These are phyloP conservation scores for Xylariales sp. DNA, from an alignment of 2,329 filamentous ascomycete species.

Conservation along the genomic window DNA sequence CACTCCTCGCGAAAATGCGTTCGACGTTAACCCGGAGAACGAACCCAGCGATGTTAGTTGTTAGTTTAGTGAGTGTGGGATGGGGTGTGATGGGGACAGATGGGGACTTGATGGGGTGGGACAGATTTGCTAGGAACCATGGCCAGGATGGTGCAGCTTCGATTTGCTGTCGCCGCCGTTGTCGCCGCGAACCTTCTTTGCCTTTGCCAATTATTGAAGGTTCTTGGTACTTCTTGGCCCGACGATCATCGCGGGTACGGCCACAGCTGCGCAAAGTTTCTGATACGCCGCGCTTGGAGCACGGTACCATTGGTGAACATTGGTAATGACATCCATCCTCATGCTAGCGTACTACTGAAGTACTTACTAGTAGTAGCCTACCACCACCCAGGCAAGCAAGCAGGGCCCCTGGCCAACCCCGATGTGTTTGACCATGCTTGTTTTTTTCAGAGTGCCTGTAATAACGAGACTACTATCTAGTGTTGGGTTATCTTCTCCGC, in stretches of 20 bases:
- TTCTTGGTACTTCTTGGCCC: constrained; percentile 36
- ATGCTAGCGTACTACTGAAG: neutral
- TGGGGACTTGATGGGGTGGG: constrained; percentile 17
- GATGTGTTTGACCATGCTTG: constrained; percentile 22
- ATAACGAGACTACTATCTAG: constrained; percentile 22
- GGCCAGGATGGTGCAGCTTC: constrained; percentile 32
- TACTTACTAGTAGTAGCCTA: neutral
- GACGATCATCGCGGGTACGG: constrained; percentile 24
- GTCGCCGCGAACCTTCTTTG: constrained; percentile 24
- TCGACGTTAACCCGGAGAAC: constrained; percentile 9
- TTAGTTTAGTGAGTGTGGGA: constrained; percentile 33
- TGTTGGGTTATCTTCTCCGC: constrained; percentile 33
- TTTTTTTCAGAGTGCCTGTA: constrained; percentile 26
- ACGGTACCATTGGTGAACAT: constrained; percentile 20
- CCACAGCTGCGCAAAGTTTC: constrained; percentile 23
- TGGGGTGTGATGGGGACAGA: constrained; percentile 23
- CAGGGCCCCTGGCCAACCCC: constrained; percentile 28
- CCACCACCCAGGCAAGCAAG: constrained; percentile 5
- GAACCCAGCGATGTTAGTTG: constrained; percentile 19
- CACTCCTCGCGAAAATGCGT: constrained; percentile 2
- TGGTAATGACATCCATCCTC: constrained; percentile 18
- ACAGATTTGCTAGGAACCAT: constrained; percentile 28
- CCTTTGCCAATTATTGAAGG: constrained; percentile 17
- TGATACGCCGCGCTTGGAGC: constrained; percentile 31
- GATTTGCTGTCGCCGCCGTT: constrained; percentile 31